A percentile compares a stretch with the other conserved stretches of the same genome.
phyloP scores from a whole-genome alignment of 2,329 filamentous ascomycete genomes.

The Neoarthrinium moseri region DNA sequence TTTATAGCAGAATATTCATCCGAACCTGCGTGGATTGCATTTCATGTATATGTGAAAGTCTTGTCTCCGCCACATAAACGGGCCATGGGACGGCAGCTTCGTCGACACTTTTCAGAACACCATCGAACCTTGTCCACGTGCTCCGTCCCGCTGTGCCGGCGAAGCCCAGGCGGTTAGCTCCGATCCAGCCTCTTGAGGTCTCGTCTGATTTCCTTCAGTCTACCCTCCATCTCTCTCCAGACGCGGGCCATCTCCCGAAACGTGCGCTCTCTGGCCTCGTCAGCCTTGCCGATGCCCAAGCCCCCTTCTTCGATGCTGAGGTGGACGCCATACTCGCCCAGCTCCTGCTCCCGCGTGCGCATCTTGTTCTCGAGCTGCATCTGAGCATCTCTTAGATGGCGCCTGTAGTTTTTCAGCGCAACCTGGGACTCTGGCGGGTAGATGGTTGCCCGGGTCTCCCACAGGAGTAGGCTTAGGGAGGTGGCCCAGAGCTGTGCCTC shows the following conservation, averaged over 20 bases:
- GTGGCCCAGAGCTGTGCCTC: constrained; percentile 40
- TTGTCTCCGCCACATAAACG: no score
- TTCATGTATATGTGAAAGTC: no score
- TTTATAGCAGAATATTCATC: no score
- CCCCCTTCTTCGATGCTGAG: constrained; percentile 15
- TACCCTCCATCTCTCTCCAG: constrained; percentile 47
- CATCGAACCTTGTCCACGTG: no score
- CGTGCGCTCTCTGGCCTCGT: constrained; percentile 40
- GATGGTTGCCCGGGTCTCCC: constrained; percentile 32
- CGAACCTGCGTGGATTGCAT: no score
- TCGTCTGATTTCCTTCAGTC: constrained; percentile 47
- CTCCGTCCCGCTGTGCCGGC: no score
- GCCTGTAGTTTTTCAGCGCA: constrained; percentile 44
- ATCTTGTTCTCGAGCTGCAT: constrained; percentile 43
- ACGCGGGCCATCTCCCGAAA: constrained; percentile 54
- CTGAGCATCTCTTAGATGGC: constrained; percentile 48
- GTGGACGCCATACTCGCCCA: constrained; percentile 50
- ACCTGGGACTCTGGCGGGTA: constrained; percentile 39
- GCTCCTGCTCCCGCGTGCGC: constrained; percentile 37
- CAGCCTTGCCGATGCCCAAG: constrained; percentile 14
- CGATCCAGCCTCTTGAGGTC: constrained; percentile 39
- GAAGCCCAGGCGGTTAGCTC: no score
- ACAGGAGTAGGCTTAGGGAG: constrained; percentile 33
- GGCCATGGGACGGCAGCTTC: no score
- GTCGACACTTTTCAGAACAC: no score